Evolutionary conservation across 1,284 basidiomycete species (phyloP).

Genomic region (Pseudozyma sp.): DNA sequence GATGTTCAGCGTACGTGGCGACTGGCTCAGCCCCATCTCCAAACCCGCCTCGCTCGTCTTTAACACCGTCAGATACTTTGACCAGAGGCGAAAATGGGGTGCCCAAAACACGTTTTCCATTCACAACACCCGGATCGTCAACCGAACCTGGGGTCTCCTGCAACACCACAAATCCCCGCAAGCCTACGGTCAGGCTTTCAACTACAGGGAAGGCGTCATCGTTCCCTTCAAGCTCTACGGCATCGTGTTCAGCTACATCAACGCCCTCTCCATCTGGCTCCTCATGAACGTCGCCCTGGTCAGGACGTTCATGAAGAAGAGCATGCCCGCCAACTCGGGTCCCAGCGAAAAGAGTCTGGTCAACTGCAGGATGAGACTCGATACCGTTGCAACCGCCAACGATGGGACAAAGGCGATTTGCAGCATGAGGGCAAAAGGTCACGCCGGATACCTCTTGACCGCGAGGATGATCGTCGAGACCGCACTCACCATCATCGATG

Average conservation of each 20-base stretch:
- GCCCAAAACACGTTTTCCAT: constrained; percentile 76
- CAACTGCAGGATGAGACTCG: constrained; percentile 18
- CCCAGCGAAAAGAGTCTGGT: constrained; percentile 19
- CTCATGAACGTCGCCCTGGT: constrained; percentile 32
- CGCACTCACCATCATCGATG: constrained; percentile 77
- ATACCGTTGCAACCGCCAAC: constrained; percentile 70
- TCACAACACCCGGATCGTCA: constrained; percentile 77
- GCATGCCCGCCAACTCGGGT: constrained; percentile 32
- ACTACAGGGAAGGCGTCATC: constrained; percentile 79
- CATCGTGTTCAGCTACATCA: constrained; percentile 69
- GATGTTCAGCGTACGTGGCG: constrained; percentile 27
- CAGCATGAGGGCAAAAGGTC: constrained; percentile 77
- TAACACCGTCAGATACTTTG: constrained; percentile 72
- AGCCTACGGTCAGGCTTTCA: constrained; percentile 72
- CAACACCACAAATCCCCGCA: constrained; percentile 68
- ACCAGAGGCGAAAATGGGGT: constrained; percentile 73
- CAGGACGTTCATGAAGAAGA: constrained; percentile 4
- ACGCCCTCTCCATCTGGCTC: constrained; percentile 67
- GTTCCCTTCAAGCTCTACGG: constrained; percentile 71
- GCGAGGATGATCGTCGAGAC: constrained; percentile 80
- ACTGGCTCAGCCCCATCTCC: constrained; percentile 31
- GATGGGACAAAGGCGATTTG: constrained; percentile 73
- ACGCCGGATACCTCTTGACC: constrained; percentile 81
- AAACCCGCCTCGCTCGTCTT: constrained; percentile 69
- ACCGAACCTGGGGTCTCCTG: constrained; percentile 81